Conservation (phyloP, 257 asterid genomes). For the Schizonepeta tenuifolia region DNA sequence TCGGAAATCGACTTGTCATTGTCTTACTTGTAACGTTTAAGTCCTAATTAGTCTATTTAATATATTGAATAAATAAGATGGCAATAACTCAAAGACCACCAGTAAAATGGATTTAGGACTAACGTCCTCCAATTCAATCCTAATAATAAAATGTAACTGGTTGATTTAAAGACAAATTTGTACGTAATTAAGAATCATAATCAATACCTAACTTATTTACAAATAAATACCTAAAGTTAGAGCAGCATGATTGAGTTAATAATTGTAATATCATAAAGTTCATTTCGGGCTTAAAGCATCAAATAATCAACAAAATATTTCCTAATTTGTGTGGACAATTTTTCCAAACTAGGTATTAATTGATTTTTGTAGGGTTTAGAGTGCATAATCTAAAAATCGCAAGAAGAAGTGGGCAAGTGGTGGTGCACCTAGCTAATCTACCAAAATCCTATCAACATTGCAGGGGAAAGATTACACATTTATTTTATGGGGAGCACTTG, state of each 20-base stretch:
- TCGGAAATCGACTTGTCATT: too few relatives aligned
- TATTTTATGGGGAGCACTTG: too few relatives aligned
- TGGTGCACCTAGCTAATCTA: too few relatives aligned
- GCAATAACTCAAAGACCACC: neutral
- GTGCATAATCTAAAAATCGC: neutral
- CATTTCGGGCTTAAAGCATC: neutral
- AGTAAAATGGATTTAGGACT: too few relatives aligned
- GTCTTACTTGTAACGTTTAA: too few relatives aligned
- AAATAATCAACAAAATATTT: slow-evolving; percentile 3
- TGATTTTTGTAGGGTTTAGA: neutral
- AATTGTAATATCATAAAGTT: neutral
- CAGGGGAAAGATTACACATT: too few relatives aligned
- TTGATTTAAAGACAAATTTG: neutral
- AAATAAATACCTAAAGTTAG: slow-evolving; percentile 5
- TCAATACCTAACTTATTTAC: slow-evolving; percentile 10
- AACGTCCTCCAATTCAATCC: too few relatives aligned
- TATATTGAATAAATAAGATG: too few relatives aligned
- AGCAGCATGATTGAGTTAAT: slow-evolving; percentile 6
- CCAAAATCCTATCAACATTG: too few relatives aligned
- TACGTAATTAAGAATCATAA: neutral
- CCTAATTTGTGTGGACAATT: slow-evolving; percentile 15
- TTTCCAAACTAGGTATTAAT: slow-evolving; percentile 7
- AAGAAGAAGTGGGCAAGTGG: too few relatives aligned
- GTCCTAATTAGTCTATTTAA: too few relatives aligned
- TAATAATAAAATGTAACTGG: too few relatives aligned